Evolutionary conservation across 495 filamentous ascomycete species (phyloP).

Genomic region (Aspergillus steynii): DNA sequence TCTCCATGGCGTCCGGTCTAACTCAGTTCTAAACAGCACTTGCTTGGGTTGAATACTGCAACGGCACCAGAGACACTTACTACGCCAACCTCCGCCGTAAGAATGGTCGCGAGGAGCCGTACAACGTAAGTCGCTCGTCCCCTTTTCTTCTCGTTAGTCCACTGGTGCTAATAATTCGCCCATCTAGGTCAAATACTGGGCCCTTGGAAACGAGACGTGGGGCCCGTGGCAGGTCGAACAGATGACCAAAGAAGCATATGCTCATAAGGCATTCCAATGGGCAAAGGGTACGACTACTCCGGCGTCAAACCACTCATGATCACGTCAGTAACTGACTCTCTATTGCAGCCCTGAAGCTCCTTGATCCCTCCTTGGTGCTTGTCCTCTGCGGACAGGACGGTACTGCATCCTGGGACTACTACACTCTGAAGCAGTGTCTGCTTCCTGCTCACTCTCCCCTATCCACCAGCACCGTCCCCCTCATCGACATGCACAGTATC

Average conservation of each 20-base stretch:
- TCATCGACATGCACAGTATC: conserved; percentile 70
- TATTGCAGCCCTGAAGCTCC: conserved; percentile 63
- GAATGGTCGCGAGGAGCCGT: conserved; percentile 71
- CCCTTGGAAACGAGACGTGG: conserved; percentile 72
- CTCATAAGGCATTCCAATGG: conserved; percentile 76
- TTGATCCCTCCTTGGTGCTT: conserved; percentile 65
- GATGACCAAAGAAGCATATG: conserved; percentile 72
- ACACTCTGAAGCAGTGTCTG: conserved; percentile 66
- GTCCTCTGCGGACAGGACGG: conserved; percentile 74
- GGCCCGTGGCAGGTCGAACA: conserved; percentile 81
- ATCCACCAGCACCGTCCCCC: conserved; percentile 51
- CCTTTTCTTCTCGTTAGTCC: background rate
- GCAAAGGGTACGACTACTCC: conserved; percentile 53
- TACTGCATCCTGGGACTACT: conserved; percentile 66
- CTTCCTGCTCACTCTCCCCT: conserved; percentile 39
- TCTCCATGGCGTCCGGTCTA: background rate
- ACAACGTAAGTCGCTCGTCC: conserved; percentile 50
- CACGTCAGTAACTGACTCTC: conserved; percentile 1
- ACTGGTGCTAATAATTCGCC: conserved; percentile 10
- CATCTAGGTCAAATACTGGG: conserved; percentile 60
- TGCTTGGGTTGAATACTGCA: conserved; percentile 82
- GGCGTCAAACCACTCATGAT: background rate
- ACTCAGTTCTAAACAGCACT: conserved; percentile 43
- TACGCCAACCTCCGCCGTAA: conserved; percentile 75
- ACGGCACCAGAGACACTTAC: conserved; percentile 68